These are phyloP conservation scores for Phaffomyces opuntiae DNA, from an alignment of 805 yeast species.

Conservation along the genomic window DNA sequence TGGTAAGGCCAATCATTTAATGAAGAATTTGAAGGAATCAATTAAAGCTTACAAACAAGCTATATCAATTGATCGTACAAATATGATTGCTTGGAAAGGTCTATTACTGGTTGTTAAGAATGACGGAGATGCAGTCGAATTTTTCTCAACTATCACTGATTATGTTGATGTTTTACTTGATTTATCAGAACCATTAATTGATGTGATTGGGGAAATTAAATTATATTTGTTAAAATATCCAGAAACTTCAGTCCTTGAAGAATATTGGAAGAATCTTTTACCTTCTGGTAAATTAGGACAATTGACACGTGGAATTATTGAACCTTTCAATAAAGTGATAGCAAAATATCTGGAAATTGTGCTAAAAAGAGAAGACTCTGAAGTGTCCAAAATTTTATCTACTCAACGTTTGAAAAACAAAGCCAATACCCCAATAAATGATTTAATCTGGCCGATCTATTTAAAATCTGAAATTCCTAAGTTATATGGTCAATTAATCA, in stretches of 20 bases:
- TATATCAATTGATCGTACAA: slow-evolving; percentile 39
- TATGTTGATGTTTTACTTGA: slow-evolving; percentile 35
- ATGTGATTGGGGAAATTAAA: slow-evolving; percentile 40
- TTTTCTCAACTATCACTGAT: slow-evolving; percentile 40
- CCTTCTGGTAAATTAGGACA: slow-evolving; percentile 56
- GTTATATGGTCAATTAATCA: slow-evolving; percentile 50
- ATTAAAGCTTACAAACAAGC: slow-evolving; percentile 41
- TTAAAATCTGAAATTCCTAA: slow-evolving; percentile 43
- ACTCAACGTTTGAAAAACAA: slow-evolving; percentile 39
- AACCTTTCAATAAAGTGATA: slow-evolving; percentile 40
- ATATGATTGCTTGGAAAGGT: slow-evolving; percentile 79
- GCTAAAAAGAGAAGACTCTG: slow-evolving; percentile 32
- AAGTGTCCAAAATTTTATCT: slow-evolving; percentile 34
- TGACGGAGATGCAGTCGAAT: slow-evolving; percentile 32
- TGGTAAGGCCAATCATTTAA: slow-evolving; percentile 59
- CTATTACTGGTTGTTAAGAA: slow-evolving; percentile 40
- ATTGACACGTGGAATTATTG: slow-evolving; percentile 39
- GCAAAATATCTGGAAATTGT: slow-evolving; percentile 35
- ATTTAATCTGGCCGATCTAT: slow-evolving; percentile 43
- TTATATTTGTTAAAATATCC: slow-evolving; percentile 34
- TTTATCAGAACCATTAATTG: slow-evolving; percentile 40
- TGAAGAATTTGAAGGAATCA: slow-evolving; percentile 34
- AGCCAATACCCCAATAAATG: slow-evolving; percentile 17
- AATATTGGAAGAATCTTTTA: slow-evolving; percentile 40
- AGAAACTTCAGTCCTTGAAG: slow-evolving; percentile 31